Percentiles rank a stretch among this genome's conserved stretches.
phyloP scores from a whole-genome alignment of 345 rosid species.

The Citrus glauca region DNA sequence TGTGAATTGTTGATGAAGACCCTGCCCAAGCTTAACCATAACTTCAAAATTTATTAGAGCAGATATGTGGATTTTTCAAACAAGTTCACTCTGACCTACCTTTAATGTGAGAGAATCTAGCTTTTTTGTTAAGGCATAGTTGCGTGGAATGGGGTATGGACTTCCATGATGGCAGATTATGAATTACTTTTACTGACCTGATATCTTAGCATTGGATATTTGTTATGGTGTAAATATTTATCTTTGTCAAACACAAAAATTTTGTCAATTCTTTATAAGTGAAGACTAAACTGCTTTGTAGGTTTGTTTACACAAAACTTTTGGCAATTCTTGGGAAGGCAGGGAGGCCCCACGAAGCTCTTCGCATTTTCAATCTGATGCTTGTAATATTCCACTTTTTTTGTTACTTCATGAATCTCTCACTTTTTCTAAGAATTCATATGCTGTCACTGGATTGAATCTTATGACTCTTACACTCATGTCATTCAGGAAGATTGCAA shows the following conservation, averaged over 20 bases:
- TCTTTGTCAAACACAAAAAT: background rate
- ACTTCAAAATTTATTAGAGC: background rate
- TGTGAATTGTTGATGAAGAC: background rate
- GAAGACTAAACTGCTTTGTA: conserved; percentile 26
- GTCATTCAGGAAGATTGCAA: conserved; percentile 60
- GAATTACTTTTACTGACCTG: background rate
- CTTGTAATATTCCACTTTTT: conserved; percentile 46
- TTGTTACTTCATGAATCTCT: conserved; percentile 1
- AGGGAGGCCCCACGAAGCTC: conserved; percentile 72
- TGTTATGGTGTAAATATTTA: background rate
- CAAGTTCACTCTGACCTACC: background rate
- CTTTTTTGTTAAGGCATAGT: background rate
- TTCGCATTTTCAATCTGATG: conserved; percentile 64
- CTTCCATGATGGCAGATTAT: background rate
- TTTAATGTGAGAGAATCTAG: background rate
- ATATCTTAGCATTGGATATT: background rate
- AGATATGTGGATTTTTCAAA: background rate
- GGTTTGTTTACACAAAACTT: conserved; percentile 95
- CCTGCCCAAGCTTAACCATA: no score
- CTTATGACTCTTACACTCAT: conserved; percentile 26
- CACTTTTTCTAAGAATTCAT: background rate
- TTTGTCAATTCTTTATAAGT: background rate
- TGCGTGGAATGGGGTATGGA: background rate
- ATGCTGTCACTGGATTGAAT: conserved; percentile 27
- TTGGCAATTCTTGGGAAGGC: conserved; percentile 75